Base-by-base conservation (phyloP, 2,329 filamentous ascomycete genomes). In the Septoria petroselini region DNA sequence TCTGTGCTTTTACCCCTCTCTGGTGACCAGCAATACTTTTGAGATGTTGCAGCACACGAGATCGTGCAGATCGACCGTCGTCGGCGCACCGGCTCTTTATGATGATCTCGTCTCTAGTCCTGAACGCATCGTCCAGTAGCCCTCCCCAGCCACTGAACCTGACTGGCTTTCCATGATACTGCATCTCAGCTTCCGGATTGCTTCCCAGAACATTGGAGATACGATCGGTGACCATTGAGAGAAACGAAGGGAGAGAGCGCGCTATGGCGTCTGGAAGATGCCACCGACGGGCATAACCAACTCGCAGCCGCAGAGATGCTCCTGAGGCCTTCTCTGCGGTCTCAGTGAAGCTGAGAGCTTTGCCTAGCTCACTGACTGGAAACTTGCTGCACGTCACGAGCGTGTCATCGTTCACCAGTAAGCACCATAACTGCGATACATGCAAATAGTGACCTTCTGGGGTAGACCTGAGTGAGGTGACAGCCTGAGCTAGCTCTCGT, bases 361-460 rank as follows among this genome's bases (percentile, higher is more conserved):
- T 45, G 14, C 19, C 23, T 9, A 54, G 25, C 30, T 39, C 21
- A 21, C 25, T 46, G 27, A 50, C 31, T 6, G 46, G 23, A 11
- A 29, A 30, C 23, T 39, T 51, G 34, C 53, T 55, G 46, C 50
- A 55, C 11, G 53, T 55, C 27, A 55, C 18, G 4, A 55, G 17
- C 3, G 38, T 43, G 27, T 55, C 41, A 9, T 55, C 38, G 46
- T 54, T 51, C 11, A 55, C 45, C 8, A 55, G 15, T 5, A 55
- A 9, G 21, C 50, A 50, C 53, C 53, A 55, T 17, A 55, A 11
- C 30, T 35, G 27, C n/a, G 53, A 40, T 14, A 47, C 39, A 38
- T 55, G 53, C 38, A 53, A 12, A 23, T 33, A 53, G 18, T 48
- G 29, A 9, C 30, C 41, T 30, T 49, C 30, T 17, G 49, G 41